Evolutionary conservation across 2,329 filamentous ascomycete genomes (phyloP).

Genomic region (Fusarium sororula): DNA sequence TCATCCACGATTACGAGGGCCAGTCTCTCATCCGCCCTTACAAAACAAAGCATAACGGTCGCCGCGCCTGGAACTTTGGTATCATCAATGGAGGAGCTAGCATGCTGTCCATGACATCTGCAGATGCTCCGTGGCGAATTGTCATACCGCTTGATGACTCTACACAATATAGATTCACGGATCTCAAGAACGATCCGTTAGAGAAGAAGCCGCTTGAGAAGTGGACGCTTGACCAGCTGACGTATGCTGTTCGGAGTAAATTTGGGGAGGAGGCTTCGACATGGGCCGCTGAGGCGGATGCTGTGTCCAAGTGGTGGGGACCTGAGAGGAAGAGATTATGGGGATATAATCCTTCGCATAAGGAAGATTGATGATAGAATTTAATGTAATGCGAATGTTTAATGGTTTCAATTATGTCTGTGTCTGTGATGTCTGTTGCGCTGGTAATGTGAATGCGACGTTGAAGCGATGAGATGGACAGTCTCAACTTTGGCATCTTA

Average conservation of each 20-base stretch:
- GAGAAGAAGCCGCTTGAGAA: constrained; percentile 42
- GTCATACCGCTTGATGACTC: constrained; percentile 46
- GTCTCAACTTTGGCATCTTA: background rate
- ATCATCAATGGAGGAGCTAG: constrained; percentile 48
- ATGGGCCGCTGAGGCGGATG: constrained; percentile 42
- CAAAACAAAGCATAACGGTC: constrained; percentile 35
- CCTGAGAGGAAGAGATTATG: constrained; percentile 37
- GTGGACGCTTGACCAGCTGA: constrained; percentile 39
- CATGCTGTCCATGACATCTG: constrained; percentile 46
- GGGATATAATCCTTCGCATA: constrained; percentile 29
- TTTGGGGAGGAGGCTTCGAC: constrained; percentile 32
- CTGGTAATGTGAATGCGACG: background rate
- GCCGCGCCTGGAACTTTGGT: constrained; percentile 48
- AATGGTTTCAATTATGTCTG: background rate
- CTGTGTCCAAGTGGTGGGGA: constrained; percentile 35
- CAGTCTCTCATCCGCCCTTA: constrained; percentile 47
- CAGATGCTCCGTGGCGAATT: constrained; percentile 45
- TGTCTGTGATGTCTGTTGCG: background rate
- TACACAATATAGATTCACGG: constrained; percentile 48
- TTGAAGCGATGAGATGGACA: background rate
- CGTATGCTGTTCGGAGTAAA: constrained; percentile 34
- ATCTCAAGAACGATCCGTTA: constrained; percentile 42
- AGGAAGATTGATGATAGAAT: constrained; percentile 5
- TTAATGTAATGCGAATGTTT: constrained; percentile 21
- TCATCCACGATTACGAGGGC: constrained; percentile 48